phyloP scores from a whole-genome alignment of 2,329 filamentous ascomycete species.

The Venturiaceae sp. region DNA sequence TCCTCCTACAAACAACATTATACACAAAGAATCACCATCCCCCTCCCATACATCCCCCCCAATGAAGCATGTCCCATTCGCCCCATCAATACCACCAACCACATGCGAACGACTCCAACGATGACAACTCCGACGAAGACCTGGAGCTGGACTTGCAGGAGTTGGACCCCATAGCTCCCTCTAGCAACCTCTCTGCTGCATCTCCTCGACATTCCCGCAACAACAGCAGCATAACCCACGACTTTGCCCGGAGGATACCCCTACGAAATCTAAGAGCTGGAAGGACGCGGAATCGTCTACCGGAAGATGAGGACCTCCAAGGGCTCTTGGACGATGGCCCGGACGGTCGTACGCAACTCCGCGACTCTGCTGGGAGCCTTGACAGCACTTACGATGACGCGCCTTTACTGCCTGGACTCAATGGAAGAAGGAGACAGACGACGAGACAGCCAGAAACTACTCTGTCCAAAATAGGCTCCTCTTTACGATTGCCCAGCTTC shows the following conservation, averaged over 20 bases:
- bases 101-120: slow-evolving; percentile 54
- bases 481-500: slow-evolving; percentile 57
- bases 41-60: not conserved
- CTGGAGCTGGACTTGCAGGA: slow-evolving; percentile 70
- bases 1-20: not conserved
- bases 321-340: slow-evolving; percentile 57
- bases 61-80: slow-evolving; percentile 31
- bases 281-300: slow-evolving; percentile 28
- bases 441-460: slow-evolving; percentile 15
- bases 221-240: slow-evolving; percentile 17
- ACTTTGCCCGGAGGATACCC: slow-evolving; percentile 51
- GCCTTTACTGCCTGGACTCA: slow-evolving; percentile 50
- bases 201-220: slow-evolving; percentile 22
- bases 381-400: slow-evolving; percentile 58
- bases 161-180: slow-evolving; percentile 53
- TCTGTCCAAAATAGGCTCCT: slow-evolving; percentile 40
- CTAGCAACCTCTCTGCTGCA: slow-evolving; percentile 15
- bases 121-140: slow-evolving; percentile 55
- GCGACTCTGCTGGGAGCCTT: slow-evolving; percentile 42
- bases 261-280: slow-evolving; percentile 51
- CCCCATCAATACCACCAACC: slow-evolving; percentile 37
- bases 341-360: slow-evolving; percentile 44
- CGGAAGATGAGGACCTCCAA: slow-evolving; percentile 55
- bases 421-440: not conserved
- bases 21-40: too few species aligned